Percentiles rank a stretch among this genome's conserved stretches.
These are phyloP conservation scores for Cryomyces minteri DNA, from an alignment of 495 filamentous ascomycete species.

Conservation along the genomic window DNA sequence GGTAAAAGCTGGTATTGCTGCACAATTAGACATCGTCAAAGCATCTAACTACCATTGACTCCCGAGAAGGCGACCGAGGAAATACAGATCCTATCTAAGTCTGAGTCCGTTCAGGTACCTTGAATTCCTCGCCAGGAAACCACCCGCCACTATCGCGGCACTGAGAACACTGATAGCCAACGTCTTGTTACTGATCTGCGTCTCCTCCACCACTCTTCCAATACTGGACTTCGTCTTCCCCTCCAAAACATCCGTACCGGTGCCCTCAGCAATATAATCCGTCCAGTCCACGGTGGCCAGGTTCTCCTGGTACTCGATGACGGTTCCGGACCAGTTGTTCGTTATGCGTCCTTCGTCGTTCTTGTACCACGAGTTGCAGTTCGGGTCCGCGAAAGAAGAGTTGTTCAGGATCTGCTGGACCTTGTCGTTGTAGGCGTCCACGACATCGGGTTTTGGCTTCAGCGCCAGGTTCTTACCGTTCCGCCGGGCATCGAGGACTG, in stretches of 20 bases:
- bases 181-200: slow-evolving; percentile 16
- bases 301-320: slow-evolving; percentile 29
- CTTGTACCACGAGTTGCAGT: slow-evolving; percentile 40
- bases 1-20: not conserved
- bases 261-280: slow-evolving; percentile 27
- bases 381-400: slow-evolving; percentile 31
- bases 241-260: slow-evolving; percentile 15
- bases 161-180: slow-evolving; percentile 20
- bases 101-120: slow-evolving; percentile 1
- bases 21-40: not conserved
- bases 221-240: slow-evolving; percentile 17
- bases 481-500: slow-evolving; percentile 21
- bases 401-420: slow-evolving; percentile 26
- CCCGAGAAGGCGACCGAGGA: not conserved
- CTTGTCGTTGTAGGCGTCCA: slow-evolving; percentile 26
- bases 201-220: slow-evolving; percentile 28
- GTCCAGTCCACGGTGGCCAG: slow-evolving; percentile 26
- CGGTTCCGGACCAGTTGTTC: slow-evolving; percentile 35
- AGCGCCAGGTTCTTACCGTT: slow-evolving; percentile 23
- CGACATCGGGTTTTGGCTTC: slow-evolving; percentile 16
- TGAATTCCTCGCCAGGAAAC: slow-evolving; percentile 6
- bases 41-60: slow-evolving; percentile 1
- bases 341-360: slow-evolving; percentile 31
- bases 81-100: too few relatives aligned
- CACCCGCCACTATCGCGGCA: slow-evolving; percentile 11